Conservation (phyloP, 148 eudicot genomes). For the Vaccinium darrowii region DNA sequence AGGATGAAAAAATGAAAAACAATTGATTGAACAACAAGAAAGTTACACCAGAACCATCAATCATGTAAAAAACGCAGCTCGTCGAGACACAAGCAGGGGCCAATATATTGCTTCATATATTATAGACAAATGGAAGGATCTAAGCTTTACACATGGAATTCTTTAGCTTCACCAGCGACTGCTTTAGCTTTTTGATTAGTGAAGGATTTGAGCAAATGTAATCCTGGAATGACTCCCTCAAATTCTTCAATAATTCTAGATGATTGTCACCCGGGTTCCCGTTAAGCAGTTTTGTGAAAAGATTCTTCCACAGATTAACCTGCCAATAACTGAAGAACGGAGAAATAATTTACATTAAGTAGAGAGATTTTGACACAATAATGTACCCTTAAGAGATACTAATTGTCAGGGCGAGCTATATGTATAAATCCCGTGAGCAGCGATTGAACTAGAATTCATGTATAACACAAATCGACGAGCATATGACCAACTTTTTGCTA, state of each 20-base stretch:
- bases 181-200: constrained; percentile 68
- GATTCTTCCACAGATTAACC: constrained; percentile 60
- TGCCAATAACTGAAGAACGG: constrained; percentile 71
- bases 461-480: background rate
- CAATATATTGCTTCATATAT: background rate
- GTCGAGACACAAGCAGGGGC: background rate
- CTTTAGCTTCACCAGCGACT: constrained; percentile 68
- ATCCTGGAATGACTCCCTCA: constrained; percentile 67
- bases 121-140: constrained; percentile 5
- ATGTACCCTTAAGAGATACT: background rate
- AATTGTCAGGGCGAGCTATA: background rate
- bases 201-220: constrained; percentile 57
- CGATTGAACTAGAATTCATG: background rate
- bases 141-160: constrained; percentile 72
- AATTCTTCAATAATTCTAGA: constrained; percentile 36
- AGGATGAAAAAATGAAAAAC: background rate
- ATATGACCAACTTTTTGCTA: background rate
- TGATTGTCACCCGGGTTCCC: constrained; percentile 53
- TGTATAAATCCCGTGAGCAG: background rate
- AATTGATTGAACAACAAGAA: background rate
- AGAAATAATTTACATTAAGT: background rate
- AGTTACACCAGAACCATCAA: background rate
- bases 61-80: background rate
- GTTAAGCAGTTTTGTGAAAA: constrained; percentile 72
- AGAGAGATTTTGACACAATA: background rate